phyloP scores from a whole-genome alignment of 805 yeast genomes.

The Yarrowia deformans region DNA sequence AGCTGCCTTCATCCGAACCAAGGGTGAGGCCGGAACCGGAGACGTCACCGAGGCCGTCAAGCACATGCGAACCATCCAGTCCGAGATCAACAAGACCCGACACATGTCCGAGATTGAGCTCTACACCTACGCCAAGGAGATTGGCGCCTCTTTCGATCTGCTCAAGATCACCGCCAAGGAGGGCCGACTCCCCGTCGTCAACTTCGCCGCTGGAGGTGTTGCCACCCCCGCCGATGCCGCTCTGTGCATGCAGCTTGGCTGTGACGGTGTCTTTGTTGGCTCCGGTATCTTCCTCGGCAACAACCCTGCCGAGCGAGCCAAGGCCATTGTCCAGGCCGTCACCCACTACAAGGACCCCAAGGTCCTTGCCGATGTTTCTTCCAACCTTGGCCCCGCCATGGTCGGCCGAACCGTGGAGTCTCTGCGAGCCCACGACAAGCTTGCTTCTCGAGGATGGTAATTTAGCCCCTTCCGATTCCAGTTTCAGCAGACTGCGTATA shows the following conservation, averaged over 20 bases:
- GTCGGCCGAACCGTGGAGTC: slow-evolving; percentile 69
- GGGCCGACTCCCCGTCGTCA: slow-evolving; percentile 79
- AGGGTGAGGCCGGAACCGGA: slow-evolving; percentile 91
- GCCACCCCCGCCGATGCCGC: slow-evolving; percentile 92
- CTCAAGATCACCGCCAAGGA: slow-evolving; percentile 57
- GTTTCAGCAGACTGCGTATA: neutral
- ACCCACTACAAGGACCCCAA: slow-evolving; percentile 70
- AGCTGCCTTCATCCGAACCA: slow-evolving; percentile 86
- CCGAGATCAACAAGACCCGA: slow-evolving; percentile 60
- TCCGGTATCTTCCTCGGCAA: slow-evolving; percentile 80
- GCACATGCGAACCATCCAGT: slow-evolving; percentile 69
- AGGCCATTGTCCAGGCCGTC: slow-evolving; percentile 81
- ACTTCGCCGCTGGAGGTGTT: slow-evolving; percentile 88
- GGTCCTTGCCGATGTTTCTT: slow-evolving; percentile 67
- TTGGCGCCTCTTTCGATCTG: slow-evolving; percentile 66
- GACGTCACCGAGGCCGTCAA: slow-evolving; percentile 83
- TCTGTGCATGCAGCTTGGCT: slow-evolving; percentile 79
- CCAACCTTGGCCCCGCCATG: slow-evolving; percentile 78
- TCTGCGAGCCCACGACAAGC: slow-evolving; percentile 54
- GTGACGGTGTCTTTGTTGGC: slow-evolving; percentile 79
- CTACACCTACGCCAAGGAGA: slow-evolving; percentile 59
- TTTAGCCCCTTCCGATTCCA: slow-evolving; percentile 1
- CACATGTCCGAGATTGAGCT: slow-evolving; percentile 56
- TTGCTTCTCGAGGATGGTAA: slow-evolving; percentile 42
- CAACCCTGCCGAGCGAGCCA: slow-evolving; percentile 75